Percentiles rank a stretch among this genome's conserved stretches.
Evolutionary conservation across 768 basidiomycete genomes (phyloP).

Genomic region (Asterophora parasitica): DNA sequence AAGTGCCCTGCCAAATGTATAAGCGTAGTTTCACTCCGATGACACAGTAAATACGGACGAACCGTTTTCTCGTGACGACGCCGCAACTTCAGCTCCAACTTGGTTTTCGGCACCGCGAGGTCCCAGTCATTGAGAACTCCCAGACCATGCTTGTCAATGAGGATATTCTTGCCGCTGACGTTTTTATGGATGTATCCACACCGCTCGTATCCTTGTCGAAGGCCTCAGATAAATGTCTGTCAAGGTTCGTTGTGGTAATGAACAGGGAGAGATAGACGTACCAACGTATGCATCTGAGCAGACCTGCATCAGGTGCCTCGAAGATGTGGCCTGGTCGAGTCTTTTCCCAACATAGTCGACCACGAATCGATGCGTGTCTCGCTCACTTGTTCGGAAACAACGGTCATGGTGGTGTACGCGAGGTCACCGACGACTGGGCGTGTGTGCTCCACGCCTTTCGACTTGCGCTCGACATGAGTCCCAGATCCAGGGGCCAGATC

Average conservation of each 20-base stretch:
- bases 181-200: conserved; percentile 11
- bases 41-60: not conserved
- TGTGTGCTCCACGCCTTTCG: conserved; percentile 15
- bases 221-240: conserved; percentile 1
- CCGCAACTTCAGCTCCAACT: not conserved
- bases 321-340: too few relatives aligned
- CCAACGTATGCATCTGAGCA: too few relatives aligned
- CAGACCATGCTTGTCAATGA: conserved; percentile 5
- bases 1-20: conserved; percentile 7
- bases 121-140: conserved; percentile 17
- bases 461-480: conserved; percentile 15
- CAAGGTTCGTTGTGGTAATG: too few relatives aligned
- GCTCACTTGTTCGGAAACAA: not conserved
- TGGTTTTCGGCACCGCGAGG: too few relatives aligned
- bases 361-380: too few relatives aligned
- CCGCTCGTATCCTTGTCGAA: conserved; percentile 5
- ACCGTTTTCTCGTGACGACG: conserved; percentile 8
- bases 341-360: too few relatives aligned
- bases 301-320: not conserved
- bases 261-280: too few relatives aligned
- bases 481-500: conserved; percentile 14
- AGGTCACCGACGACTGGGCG: conserved; percentile 26
- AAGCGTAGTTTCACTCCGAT: not conserved
- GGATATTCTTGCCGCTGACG: conserved; percentile 9
- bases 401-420: conserved; percentile 12